phyloP scores from a whole-genome alignment of 2,329 filamentous ascomycete species.

The Xylaria digitata region DNA sequence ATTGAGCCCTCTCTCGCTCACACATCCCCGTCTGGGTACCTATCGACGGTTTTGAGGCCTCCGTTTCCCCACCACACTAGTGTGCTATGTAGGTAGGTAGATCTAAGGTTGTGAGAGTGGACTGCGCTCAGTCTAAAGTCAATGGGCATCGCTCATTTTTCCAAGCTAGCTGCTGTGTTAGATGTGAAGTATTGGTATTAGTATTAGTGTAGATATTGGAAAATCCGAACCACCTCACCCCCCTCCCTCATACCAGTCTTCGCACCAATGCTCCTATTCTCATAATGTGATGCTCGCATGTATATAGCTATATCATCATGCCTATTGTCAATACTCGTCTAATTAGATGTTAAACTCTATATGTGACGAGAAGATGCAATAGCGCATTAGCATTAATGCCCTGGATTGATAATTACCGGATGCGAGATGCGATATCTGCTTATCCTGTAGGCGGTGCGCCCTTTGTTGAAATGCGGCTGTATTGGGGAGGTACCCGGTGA shows the following conservation, averaged over 20 bases:
- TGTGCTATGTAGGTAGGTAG: neutral
- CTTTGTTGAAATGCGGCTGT: conserved; percentile 32
- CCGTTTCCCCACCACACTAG: conserved; percentile 34
- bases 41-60: conserved; percentile 34
- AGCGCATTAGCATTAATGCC: neutral
- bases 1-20: conserved; percentile 12
- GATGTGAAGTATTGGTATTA: neutral
- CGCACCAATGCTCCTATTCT: neutral
- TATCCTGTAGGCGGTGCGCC: neutral
- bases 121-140: neutral
- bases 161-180: conserved; percentile 10
- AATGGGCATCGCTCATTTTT: conserved; percentile 18
- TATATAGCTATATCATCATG: neutral
- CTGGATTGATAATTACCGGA: neutral
- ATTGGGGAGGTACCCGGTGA: conserved; percentile 32
- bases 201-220: neutral
- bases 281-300: neutral
- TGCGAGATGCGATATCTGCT: conserved; percentile 8
- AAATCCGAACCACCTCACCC: neutral
- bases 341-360: neutral
- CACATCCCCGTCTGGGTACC: conserved; percentile 22
- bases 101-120: neutral
- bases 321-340: too few species aligned
- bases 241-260: neutral
- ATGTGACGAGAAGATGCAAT: neutral